These are phyloP conservation scores for Talaromyces adpressus DNA, from an alignment of 495 filamentous ascomycete species.

Conservation along the genomic window DNA sequence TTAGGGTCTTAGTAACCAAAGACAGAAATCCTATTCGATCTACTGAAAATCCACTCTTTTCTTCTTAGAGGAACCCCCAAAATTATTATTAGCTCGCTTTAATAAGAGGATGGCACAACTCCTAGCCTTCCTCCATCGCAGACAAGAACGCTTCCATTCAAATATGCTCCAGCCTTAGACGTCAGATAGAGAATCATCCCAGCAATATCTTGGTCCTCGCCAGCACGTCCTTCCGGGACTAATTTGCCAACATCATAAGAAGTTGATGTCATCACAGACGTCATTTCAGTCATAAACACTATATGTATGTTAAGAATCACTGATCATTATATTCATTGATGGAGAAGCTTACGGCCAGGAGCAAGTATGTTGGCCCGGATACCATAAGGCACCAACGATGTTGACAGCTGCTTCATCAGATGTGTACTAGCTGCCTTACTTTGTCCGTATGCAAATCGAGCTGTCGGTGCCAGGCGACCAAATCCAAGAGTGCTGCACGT, in stretches of 20 bases:
- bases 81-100: neutral
- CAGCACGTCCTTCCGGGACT: neutral
- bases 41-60: neutral
- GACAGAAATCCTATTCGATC: neutral
- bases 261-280: neutral
- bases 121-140: slow-evolving; percentile 38
- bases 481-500: slow-evolving; percentile 51
- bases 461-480: slow-evolving; percentile 39
- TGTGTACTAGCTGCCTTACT: slow-evolving; percentile 58
- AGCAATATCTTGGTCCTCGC: slow-evolving; percentile 54
- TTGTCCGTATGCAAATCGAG: slow-evolving; percentile 52
- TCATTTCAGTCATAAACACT: neutral
- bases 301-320: neutral
- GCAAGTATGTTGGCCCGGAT: slow-evolving; percentile 55
- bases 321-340: neutral
- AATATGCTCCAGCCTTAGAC: slow-evolving; percentile 52
- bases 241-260: neutral
- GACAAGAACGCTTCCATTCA: slow-evolving; percentile 49
- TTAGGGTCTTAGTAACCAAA: neutral
- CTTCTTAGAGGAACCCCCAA: neutral
- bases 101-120: neutral
- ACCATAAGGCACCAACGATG: slow-evolving; percentile 44
- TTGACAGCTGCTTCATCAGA: slow-evolving; percentile 52
- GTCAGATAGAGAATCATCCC: slow-evolving; percentile 55
- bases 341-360: slow-evolving; percentile 49